phyloP scores from a whole-genome alignment of 768 basidiomycete genomes.

The Collybiopsis confluens region DNA sequence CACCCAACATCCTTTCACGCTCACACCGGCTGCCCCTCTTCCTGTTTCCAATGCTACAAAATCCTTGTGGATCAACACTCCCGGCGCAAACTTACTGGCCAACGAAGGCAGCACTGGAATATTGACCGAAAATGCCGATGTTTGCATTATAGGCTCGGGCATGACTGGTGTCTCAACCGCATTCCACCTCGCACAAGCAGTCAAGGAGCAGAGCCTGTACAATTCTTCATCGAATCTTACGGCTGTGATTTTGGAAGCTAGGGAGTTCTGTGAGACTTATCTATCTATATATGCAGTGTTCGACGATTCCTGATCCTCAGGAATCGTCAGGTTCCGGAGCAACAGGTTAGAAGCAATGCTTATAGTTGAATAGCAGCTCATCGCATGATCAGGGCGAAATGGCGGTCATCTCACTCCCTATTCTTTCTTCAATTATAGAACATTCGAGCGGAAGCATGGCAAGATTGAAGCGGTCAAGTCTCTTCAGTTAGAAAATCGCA shows the following conservation, averaged over 20 bases:
- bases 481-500: constrained; percentile 55
- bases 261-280: constrained; percentile 71
- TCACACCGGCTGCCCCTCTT: constrained; percentile 14
- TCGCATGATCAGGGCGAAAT: constrained; percentile 52
- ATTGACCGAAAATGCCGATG: constrained; percentile 56
- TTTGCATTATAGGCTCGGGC: constrained; percentile 78
- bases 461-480: constrained; percentile 50
- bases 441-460: constrained; percentile 35
- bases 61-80: constrained; percentile 69
- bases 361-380: neutral
- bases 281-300: neutral
- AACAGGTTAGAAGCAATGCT: constrained; percentile 46
- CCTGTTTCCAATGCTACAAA: constrained; percentile 63
- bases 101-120: constrained; percentile 58
- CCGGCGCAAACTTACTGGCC: constrained; percentile 63
- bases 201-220: constrained; percentile 13
- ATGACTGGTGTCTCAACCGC: constrained; percentile 74
- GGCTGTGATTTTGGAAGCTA: constrained; percentile 73
- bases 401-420: constrained; percentile 69
- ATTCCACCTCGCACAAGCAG: constrained; percentile 56
- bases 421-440: constrained; percentile 41
- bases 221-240: constrained; percentile 27
- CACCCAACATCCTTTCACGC: too few species aligned
- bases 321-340: constrained; percentile 59
- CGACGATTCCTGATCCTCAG: neutral